Evolutionary conservation across 2,329 filamentous ascomycete species (phyloP).

Genomic region (Apiospora aurea): DNA sequence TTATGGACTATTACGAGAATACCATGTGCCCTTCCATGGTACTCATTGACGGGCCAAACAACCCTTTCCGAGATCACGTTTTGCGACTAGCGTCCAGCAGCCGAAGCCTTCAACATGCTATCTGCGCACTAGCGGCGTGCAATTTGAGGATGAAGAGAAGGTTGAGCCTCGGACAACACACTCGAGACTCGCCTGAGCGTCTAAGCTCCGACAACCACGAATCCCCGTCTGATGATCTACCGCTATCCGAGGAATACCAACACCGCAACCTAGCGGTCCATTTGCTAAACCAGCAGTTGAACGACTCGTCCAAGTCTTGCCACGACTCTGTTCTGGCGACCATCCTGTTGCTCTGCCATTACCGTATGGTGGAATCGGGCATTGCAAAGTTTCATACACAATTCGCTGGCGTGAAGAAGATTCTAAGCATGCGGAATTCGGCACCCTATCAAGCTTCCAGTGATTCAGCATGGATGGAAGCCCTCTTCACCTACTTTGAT

Average conservation of each 20-base stretch:
- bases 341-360: conserved; percentile 86
- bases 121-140: conserved; percentile 87
- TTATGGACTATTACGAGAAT: conserved; percentile 93
- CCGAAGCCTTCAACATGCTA: conserved; percentile 87
- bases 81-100: conserved; percentile 79
- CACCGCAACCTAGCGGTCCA: conserved; percentile 82
- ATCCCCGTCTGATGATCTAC: conserved; percentile 65
- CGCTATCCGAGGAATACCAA: conserved; percentile 81
- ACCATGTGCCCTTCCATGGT: conserved; percentile 92
- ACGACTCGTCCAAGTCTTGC: conserved; percentile 75
- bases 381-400: conserved; percentile 93
- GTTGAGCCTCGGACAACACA: conserved; percentile 65
- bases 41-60: conserved; percentile 84
- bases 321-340: conserved; percentile 90
- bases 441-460: conserved; percentile 60
- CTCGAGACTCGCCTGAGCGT: conserved; percentile 58
- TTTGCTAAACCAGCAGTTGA: conserved; percentile 83
- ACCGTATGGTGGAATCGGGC: conserved; percentile 92
- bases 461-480: conserved; percentile 88
- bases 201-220: conserved; percentile 53
- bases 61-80: conserved; percentile 86
- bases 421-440: conserved; percentile 76
- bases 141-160: conserved; percentile 86
- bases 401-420: conserved; percentile 90
- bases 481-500: conserved; percentile 94